phyloP scores from a whole-genome alignment of 2,329 filamentous ascomycete genomes.

The Pezicula radicicola region DNA sequence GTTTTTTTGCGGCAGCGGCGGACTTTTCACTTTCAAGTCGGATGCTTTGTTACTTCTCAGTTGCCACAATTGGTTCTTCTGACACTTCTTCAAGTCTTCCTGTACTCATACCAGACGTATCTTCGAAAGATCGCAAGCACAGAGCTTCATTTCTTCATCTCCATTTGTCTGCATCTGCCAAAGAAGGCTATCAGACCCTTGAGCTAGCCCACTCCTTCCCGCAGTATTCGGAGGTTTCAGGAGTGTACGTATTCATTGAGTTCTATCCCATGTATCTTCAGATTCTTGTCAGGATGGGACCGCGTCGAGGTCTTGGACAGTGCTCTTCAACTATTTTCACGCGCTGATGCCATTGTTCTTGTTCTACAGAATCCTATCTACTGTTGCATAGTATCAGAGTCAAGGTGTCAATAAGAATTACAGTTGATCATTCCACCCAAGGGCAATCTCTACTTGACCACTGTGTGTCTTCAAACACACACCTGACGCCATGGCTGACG shows the following conservation, averaged over 20 bases:
- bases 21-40: conserved; percentile 18
- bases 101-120: conserved; percentile 17
- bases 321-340: conserved; percentile 20
- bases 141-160: conserved; percentile 59
- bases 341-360: conserved; percentile 27
- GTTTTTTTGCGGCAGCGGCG: conserved; percentile 7
- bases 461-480: conserved; percentile 9
- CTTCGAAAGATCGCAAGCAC: conserved; percentile 48
- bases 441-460: conserved; percentile 7
- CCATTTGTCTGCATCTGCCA: conserved; percentile 33
- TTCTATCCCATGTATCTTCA: conserved; percentile 30
- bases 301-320: conserved; percentile 8
- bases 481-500: conserved; percentile 55
- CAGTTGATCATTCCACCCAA: conserved; percentile 15
- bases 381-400: conserved; percentile 21
- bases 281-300: conserved; percentile 14
- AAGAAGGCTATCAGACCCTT: conserved; percentile 29
- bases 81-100: conserved; percentile 18
- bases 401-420: conserved; percentile 24
- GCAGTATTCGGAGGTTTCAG: conserved; percentile 22
- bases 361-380: conserved; percentile 24
- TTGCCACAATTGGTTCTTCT: conserved; percentile 11
- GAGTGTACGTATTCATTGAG: conserved; percentile 33
- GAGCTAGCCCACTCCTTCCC: conserved; percentile 23
- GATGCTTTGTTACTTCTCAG: conserved; percentile 17